Base-by-base conservation (phyloP, 2,329 filamentous ascomycete genomes). In the Fusarium continuum region DNA sequence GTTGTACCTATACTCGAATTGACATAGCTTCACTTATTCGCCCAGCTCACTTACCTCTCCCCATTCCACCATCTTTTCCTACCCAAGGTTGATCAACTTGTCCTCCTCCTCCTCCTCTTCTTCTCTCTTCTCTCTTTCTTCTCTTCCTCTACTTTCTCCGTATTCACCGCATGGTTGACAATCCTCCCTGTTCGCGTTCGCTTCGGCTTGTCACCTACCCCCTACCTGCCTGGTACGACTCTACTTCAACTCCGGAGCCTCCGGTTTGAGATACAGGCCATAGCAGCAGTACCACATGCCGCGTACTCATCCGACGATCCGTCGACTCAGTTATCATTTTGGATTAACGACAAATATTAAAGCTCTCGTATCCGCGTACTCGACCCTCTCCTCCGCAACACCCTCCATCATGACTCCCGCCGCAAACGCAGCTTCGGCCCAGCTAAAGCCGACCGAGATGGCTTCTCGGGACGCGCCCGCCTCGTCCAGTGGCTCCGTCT, bases 231-330 rank as follows among this genome's bases (percentile, higher is more conserved):
- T 52, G 17, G 38, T 50, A 17, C 57, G 28, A 52, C 55, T 58
- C 39, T 54, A 26, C 43, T 48, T n/a, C 35, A 39, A 39, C 34
- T 25, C 51, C 34, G 61, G 48, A 44, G 41, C 35, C 46, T 65
- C 61, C 61, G 50, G 53, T 38, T 31, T 50, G 55, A 55, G 47
- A 55, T 31, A 43, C 47, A n/a, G n/a, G n/a, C n/a, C n/a, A n/a
- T n/a, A n/a, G n/a, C n/a, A 50, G 31, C 26, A 35, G 39, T 60
- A 20, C 41, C 56, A 57, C 49, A 73, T 73, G 70, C 63, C 67
- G 61, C 69, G 67, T 49, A 56, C 55, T 41, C 64, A 52, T 45
- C 54, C 51, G 34, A 46, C 55, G 36, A 57, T 65, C 49, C 55
- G 48, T 64, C 65, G 51, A 59, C 45, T 71, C 28, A 64, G 55